A percentile compares a stretch with the other conserved stretches of the same genome.
Evolutionary conservation across 345 rosid species (phyloP).

Genomic region (Citrus sp.): DNA sequence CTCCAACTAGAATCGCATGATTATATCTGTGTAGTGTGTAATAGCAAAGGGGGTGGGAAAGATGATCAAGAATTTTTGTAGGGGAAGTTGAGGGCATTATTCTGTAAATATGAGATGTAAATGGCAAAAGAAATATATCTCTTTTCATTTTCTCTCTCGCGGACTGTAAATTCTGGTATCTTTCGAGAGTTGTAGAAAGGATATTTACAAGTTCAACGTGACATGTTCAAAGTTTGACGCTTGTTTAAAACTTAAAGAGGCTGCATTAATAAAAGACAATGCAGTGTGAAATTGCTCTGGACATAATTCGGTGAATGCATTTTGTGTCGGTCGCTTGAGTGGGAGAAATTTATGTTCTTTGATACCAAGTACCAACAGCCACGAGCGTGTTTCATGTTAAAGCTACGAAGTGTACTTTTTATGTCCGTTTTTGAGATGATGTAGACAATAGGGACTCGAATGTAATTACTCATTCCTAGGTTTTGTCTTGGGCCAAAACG

Average conservation of each 20-base stretch:
- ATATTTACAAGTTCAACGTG: no score
- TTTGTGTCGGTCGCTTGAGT: no score
- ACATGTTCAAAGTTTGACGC: no score
- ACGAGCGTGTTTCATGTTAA: no score
- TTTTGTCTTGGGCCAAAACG: background rate
- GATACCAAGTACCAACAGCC: no score
- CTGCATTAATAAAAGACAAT: no score
- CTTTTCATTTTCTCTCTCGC: background rate
- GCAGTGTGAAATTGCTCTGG: no score
- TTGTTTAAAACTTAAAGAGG: no score
- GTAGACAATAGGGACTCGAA: background rate
- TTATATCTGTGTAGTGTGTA: background rate
- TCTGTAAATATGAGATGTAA: conserved; percentile 67
- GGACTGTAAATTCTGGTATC: background rate
- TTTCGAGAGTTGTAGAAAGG: background rate
- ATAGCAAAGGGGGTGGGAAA: conserved; percentile 1
- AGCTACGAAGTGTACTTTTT: no score
- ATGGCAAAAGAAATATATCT: conserved; percentile 18
- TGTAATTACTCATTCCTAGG: background rate
- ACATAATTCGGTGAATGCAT: no score
- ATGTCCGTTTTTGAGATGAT: background rate
- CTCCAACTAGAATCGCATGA: conserved; percentile 4
- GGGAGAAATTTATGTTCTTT: no score
- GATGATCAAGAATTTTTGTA: conserved; percentile 43
- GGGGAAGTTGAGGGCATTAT: conserved; percentile 36